Conservation (phyloP, 441 rosid species). For the Pelargonium citronellum region DNA sequence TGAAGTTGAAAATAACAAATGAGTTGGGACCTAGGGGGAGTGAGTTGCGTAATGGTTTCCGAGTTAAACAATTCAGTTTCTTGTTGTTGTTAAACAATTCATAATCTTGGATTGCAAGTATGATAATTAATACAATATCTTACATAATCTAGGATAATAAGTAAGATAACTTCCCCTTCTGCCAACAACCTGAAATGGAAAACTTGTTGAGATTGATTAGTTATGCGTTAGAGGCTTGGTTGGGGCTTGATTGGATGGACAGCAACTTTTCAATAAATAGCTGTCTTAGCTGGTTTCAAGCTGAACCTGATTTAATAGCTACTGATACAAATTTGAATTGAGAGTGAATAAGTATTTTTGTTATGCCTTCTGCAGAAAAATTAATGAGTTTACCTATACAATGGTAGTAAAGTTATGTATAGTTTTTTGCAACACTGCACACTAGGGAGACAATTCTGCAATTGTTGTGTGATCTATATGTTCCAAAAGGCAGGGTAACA, state of each 20-base stretch:
- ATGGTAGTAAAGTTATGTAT: not conserved
- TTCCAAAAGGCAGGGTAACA: too few relatives aligned
- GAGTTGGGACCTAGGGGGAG: not conserved
- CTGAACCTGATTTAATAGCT: not conserved
- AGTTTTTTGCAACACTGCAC: not conserved
- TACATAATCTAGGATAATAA: not conserved
- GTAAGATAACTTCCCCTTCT: too few relatives aligned
- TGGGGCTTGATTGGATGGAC: not conserved
- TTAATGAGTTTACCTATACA: not conserved
- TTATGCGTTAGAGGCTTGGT: not conserved
- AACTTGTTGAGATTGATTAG: slow-evolving; percentile 6
- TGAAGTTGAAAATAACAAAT: not conserved
- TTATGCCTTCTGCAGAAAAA: not conserved
- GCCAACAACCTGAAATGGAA: not conserved
- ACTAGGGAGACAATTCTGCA: not conserved
- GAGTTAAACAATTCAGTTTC: not conserved
- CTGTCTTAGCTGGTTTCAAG: not conserved
- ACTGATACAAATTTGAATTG: not conserved
- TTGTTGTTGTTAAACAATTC: not conserved
- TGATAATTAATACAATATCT: not conserved
- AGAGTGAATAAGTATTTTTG: not conserved
- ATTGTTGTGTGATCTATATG: not conserved
- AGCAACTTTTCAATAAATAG: not conserved
- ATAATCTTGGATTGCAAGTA: not conserved
- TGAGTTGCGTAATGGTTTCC: not conserved